Evolutionary conservation across 306 rosid species (phyloP).

Genomic region (Lathyrus sativus): DNA sequence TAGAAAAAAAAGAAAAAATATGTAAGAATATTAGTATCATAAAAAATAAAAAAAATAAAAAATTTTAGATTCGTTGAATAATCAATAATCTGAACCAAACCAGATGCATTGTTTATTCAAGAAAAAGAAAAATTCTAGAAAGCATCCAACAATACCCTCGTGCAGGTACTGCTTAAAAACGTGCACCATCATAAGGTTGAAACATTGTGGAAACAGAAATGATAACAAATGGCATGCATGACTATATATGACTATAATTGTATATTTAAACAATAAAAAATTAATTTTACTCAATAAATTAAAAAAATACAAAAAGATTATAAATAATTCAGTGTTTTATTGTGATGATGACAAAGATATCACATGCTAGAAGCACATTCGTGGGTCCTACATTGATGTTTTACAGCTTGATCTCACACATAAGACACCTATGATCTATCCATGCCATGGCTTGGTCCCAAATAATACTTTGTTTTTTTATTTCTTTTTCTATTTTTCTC

Average conservation of each 20-base stretch:
- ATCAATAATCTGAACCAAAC: too few relatives aligned
- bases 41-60: too few relatives aligned
- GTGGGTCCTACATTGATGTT: constrained; percentile 43
- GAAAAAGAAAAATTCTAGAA: too few relatives aligned
- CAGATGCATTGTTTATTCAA: too few relatives aligned
- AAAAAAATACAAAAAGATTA: not conserved
- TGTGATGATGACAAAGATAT: not conserved
- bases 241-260: not conserved
- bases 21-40: too few relatives aligned
- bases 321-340: not conserved
- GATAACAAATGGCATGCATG: constrained; percentile 6
- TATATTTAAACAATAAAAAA: not conserved
- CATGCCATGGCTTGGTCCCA: constrained; percentile 13
- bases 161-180: constrained; percentile 24
- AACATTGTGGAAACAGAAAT: constrained; percentile 8
- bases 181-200: constrained; percentile 11
- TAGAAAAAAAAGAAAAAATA: constrained; percentile 26
- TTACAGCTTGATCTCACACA: constrained; percentile 40
- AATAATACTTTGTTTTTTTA: not conserved
- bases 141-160: not conserved
- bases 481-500: not conserved
- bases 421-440: constrained; percentile 36
- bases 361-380: constrained; percentile 1
- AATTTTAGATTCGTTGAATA: too few relatives aligned
- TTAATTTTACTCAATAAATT: not conserved